Conservation (phyloP, 2,329 filamentous ascomycete genomes). For the Hypomyces rosellus region DNA sequence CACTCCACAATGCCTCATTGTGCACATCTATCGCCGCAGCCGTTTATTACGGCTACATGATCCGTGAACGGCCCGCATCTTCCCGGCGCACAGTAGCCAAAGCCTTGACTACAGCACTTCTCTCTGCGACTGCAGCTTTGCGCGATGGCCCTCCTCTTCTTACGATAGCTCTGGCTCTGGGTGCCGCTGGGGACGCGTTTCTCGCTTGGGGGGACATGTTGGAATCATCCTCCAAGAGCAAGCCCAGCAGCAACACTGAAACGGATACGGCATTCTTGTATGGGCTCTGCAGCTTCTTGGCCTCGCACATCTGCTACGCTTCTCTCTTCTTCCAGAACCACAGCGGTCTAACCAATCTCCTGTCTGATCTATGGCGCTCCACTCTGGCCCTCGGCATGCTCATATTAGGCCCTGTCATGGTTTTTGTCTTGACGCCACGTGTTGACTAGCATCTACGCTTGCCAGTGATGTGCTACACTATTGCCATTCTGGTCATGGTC, state of each 20-base stretch:
- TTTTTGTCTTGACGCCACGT: conserved; percentile 20
- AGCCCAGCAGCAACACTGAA: too few species aligned
- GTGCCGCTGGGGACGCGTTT: conserved; percentile 30
- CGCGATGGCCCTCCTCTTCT: conserved; percentile 18
- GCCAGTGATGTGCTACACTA: conserved; percentile 27
- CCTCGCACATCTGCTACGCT: conserved; percentile 29
- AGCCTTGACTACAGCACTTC: conserved; percentile 24
- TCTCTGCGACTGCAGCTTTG: conserved; percentile 18
- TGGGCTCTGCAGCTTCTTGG: conserved; percentile 28
- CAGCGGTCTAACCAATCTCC: conserved; percentile 7
- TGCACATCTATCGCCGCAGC: conserved; percentile 10
- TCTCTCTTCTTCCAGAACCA: conserved; percentile 17
- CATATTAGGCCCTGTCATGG: conserved; percentile 21
- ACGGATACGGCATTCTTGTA: conserved; percentile 24
- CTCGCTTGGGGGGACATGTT: conserved; percentile 25
- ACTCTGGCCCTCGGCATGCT: conserved; percentile 14
- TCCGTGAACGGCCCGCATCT: conserved; percentile 17
- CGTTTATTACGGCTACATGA: conserved; percentile 15
- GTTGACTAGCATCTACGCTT: conserved; percentile 18
- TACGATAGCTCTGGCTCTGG: conserved; percentile 22
- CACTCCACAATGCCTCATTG: neutral
- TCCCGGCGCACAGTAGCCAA: conserved; percentile 24
- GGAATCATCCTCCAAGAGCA: too few species aligned
- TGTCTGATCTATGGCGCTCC: conserved; percentile 12
- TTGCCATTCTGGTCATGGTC: conserved; percentile 26